Conservation (phyloP, 371 early-diverging fungal species). For the Mortierella sp. region DNA sequence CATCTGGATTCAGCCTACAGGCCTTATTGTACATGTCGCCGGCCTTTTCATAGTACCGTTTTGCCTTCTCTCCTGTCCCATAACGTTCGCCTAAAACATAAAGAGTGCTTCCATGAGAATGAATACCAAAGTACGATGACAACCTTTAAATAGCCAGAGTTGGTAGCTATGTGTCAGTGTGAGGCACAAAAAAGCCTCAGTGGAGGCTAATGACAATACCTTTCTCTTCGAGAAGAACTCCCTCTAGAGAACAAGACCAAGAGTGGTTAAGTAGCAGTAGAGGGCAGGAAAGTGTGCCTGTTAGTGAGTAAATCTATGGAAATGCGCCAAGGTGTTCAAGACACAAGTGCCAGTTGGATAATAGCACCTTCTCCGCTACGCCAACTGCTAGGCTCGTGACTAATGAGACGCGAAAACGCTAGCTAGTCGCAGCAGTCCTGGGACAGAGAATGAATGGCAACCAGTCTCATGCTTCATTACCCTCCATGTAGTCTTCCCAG, state of each 20-base stretch:
- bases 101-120: too few species aligned
- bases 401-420: too few species aligned
- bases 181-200: background rate
- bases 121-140: too few species aligned
- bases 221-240: conserved; percentile 71
- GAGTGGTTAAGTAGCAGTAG: too few species aligned
- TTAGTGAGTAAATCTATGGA: too few species aligned
- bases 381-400: too few species aligned
- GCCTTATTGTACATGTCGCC: conserved; percentile 74
- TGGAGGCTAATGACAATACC: conserved; percentile 12
- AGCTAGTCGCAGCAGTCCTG: background rate
- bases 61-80: conserved; percentile 70
- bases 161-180: background rate
- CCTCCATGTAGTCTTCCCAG: conserved; percentile 54
- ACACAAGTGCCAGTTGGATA: too few species aligned
- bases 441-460: background rate
- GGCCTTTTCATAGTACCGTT: conserved; percentile 72
- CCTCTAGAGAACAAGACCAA: conserved; percentile 54
- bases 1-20: conserved; percentile 60
- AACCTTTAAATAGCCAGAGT: too few species aligned
- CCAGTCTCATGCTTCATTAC: conserved; percentile 10
- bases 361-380: too few species aligned
- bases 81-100: conserved; percentile 68
- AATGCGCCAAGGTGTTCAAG: too few species aligned
- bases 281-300: too few species aligned